phyloP scores from a whole-genome alignment of 805 yeast species.

The Yamadazyma akitaensis region DNA sequence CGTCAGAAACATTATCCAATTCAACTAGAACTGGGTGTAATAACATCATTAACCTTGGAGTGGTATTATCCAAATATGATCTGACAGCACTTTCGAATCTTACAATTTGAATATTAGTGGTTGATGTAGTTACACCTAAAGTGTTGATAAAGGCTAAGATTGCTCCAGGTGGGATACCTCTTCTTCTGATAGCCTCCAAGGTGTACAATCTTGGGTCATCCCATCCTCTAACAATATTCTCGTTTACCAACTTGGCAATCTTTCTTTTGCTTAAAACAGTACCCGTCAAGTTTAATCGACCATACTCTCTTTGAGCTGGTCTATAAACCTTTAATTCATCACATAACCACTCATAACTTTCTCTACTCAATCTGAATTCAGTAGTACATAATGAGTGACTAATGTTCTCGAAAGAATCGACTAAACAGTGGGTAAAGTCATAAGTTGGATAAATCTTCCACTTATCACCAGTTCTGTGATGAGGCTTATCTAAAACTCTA shows the following conservation, averaged over 20 bases:
- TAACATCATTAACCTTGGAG: constrained; percentile 93
- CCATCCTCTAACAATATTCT: constrained; percentile 87
- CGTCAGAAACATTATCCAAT: constrained; percentile 73
- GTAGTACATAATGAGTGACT: constrained; percentile 96
- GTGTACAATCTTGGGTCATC: constrained; percentile 97
- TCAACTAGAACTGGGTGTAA: constrained; percentile 82
- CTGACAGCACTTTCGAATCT: constrained; percentile 91
- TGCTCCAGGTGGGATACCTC: constrained; percentile 99
- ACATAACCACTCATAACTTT: constrained; percentile 97
- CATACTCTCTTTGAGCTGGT: constrained; percentile 99
- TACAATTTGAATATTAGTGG: constrained; percentile 84
- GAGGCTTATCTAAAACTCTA: constrained; percentile 87
- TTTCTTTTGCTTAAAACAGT: constrained; percentile 93
- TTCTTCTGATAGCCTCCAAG: constrained; percentile 87
- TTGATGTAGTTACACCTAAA: constrained; percentile 92
- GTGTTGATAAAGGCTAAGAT: constrained; percentile 90
- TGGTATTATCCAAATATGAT: constrained; percentile 79
- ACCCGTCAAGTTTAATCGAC: constrained; percentile 92
- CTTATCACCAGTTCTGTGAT: constrained; percentile 93
- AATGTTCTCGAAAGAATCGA: constrained; percentile 94
- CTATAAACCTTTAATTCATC: constrained; percentile 91
- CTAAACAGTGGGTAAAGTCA: constrained; percentile 98
- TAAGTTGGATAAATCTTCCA: constrained; percentile 99
- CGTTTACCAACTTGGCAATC: constrained; percentile 87
- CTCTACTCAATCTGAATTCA: constrained; percentile 88